These are phyloP conservation scores for Naganishia randhawae DNA, from an alignment of 768 basidiomycete species.

Conservation along the genomic window DNA sequence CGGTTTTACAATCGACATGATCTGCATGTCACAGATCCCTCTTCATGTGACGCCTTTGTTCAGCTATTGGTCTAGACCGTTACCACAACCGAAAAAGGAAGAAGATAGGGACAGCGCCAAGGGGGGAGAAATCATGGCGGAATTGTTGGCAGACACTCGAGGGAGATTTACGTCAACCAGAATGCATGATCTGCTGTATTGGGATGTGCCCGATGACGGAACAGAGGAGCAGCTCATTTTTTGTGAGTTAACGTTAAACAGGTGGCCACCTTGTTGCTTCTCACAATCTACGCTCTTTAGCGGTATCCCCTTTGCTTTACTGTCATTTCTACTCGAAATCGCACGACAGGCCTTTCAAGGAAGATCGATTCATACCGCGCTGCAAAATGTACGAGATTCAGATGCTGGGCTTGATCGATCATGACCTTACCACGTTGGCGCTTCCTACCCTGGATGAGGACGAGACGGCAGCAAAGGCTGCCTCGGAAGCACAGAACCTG, in stretches of 20 bases:
- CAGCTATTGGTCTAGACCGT: conserved; percentile 63
- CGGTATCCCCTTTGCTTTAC: conserved; percentile 51
- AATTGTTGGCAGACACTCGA: conserved; percentile 20
- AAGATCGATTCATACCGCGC: conserved; percentile 76
- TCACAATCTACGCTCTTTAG: conserved; percentile 55
- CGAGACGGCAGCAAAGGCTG: conserved; percentile 14
- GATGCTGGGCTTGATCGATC: conserved; percentile 85
- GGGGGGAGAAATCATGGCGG: conserved; percentile 26
- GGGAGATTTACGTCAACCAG: conserved; percentile 12
- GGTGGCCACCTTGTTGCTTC: conserved; percentile 58
- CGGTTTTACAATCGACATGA: conserved; percentile 81
- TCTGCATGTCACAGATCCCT: conserved; percentile 84
- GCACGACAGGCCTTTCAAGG: conserved; percentile 53
- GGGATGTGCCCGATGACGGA: conserved; percentile 35
- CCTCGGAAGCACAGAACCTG: conserved; percentile 5
- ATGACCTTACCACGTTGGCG: conserved; percentile 84
- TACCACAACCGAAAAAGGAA: conserved; percentile 23
- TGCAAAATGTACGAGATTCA: conserved; percentile 98
- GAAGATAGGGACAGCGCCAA: conserved; percentile 38
- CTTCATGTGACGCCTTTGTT: conserved; percentile 91
- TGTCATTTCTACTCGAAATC: conserved; percentile 52
- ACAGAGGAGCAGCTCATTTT: conserved; percentile 40
- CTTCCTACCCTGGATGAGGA: conserved; percentile 57
- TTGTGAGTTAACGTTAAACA: conserved; percentile 36
- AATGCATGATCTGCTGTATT: conserved; percentile 47